Conservation (phyloP, 2,329 filamentous ascomycete species). For the Cladosporium cucumerinum region DNA sequence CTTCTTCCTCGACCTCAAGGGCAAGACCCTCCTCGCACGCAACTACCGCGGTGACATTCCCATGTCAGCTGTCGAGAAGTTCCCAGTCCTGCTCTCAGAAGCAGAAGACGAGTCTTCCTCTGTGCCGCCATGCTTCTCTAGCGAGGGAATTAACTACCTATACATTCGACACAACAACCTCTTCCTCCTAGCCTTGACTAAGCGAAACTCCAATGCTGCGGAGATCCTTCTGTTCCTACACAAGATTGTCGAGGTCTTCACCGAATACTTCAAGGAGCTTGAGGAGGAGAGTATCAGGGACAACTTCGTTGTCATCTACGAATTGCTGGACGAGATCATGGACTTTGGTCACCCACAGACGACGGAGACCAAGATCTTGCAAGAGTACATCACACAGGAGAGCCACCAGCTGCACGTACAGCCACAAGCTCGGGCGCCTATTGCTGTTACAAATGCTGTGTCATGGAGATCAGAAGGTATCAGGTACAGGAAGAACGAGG, state of each 20-base stretch:
- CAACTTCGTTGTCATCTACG: constrained; percentile 99
- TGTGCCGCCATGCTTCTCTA: constrained; percentile 94
- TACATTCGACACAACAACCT: constrained; percentile 99
- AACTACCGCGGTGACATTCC: constrained; percentile 98
- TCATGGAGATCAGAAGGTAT: constrained; percentile 98
- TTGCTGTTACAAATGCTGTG: constrained; percentile 96
- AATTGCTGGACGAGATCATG: constrained; percentile 99
- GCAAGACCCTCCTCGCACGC: constrained; percentile 98
- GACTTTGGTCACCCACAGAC: constrained; percentile 99
- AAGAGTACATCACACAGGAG: constrained; percentile 96
- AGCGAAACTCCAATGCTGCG: constrained; percentile 97
- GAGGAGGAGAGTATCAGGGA: constrained; percentile 98
- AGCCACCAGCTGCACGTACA: constrained; percentile 98
- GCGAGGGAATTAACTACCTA: constrained; percentile 98
- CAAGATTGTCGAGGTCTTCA: constrained; percentile 98
- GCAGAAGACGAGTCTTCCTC: constrained; percentile 98
- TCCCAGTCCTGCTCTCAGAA: constrained; percentile 91
- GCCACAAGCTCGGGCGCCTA: constrained; percentile 73
- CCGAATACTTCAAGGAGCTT: constrained; percentile 98
- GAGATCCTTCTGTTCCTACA: constrained; percentile 98
- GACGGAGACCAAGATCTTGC: constrained; percentile 95
- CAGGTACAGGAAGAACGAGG: constrained; percentile 97
- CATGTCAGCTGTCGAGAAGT: constrained; percentile 98
- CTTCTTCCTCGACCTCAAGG: constrained; percentile 99
- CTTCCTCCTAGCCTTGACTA: constrained; percentile 94